Percentiles rank a stretch among this genome's conserved stretches.
These are phyloP conservation scores for Chytriomyces sp. DNA, from an alignment of 192 early-diverging fungal species.

Conservation along the genomic window DNA sequence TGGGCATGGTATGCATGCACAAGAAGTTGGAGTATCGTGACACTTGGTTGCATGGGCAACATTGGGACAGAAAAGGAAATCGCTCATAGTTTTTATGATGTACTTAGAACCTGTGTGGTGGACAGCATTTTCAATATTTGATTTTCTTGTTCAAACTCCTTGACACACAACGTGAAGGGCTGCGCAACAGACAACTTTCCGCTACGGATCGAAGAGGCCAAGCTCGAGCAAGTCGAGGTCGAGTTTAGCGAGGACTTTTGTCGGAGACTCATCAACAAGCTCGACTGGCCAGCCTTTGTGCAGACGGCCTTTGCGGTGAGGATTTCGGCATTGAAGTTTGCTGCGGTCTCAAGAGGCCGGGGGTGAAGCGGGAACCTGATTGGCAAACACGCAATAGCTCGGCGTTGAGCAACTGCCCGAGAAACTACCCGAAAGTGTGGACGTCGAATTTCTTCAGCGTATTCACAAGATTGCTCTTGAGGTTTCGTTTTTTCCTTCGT, in stretches of 20 bases:
- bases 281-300: constrained; percentile 73
- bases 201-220: constrained; percentile 78
- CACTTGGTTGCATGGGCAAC: no score
- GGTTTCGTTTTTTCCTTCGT: constrained; percentile 45
- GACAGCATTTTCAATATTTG: no score
- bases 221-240: constrained; percentile 81
- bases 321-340: background rate
- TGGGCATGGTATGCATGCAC: no score
- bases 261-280: constrained; percentile 73
- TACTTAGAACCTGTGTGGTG: no score
- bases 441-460: constrained; percentile 69
- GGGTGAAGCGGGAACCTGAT: background rate
- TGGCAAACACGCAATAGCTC: constrained; percentile 49
- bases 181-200: constrained; percentile 94
- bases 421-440: constrained; percentile 59
- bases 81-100: no score
- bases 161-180: constrained; percentile 97
- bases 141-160: no score
- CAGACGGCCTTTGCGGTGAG: constrained; percentile 48
- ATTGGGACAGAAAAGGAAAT: no score
- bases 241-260: constrained; percentile 87
- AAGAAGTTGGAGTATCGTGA: no score
- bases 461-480: constrained; percentile 82
- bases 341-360: no score
- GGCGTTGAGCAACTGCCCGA: constrained; percentile 69